Base-by-base conservation (phyloP, 768 basidiomycete genomes). In the Hericium alpestre region DNA sequence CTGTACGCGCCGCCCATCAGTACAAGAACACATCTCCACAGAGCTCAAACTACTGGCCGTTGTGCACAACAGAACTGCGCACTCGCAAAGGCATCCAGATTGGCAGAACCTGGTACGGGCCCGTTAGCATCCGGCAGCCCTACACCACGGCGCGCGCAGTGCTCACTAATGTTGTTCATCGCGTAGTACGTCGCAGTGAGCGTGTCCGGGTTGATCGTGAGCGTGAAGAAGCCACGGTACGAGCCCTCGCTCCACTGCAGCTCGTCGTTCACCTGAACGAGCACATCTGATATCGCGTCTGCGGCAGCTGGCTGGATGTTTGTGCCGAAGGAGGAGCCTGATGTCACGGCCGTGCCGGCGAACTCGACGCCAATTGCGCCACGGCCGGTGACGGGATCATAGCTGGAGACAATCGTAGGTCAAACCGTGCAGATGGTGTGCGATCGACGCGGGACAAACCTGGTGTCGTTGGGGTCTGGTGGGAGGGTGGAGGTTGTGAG, bases 211-310 rank as follows among this genome's bases (percentile, higher is more conserved):
- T 75, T 71, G 57, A 84, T 66, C 27, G 70, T 72, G 12, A 84
- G 69, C 38, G 80, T 78, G 68, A 81, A 82, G 69, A 82, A 84
- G 1, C 82, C 82, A 38, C 81, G 68, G 68, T 71, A 80, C 7
- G 77, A 79, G 8, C 76, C 80, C 66, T 83, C 81, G 57, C 77
- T 79, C 81, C 79, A 83, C 61, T 82, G 81, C 40, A 83, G 65
- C 59, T 81, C 78, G 1, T 71, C 59, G 67, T 80, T 81, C 22
- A 64, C 65, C 15, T 60, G 65, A 12, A 79, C 74, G 27, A 76
- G 65, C 13, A 58, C 50, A 12, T 62, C 58, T 6, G 77, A 77
- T 15, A 73, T 67, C 9, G 63, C 60, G 57, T 79, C 69, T 15
- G 77, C 74, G 8, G 68, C 67, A 5, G 61, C 67, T 16, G 77